Evolutionary conservation across 345 rosid species (phyloP).

Genomic region (Zanthoxylum bungeanum): DNA sequence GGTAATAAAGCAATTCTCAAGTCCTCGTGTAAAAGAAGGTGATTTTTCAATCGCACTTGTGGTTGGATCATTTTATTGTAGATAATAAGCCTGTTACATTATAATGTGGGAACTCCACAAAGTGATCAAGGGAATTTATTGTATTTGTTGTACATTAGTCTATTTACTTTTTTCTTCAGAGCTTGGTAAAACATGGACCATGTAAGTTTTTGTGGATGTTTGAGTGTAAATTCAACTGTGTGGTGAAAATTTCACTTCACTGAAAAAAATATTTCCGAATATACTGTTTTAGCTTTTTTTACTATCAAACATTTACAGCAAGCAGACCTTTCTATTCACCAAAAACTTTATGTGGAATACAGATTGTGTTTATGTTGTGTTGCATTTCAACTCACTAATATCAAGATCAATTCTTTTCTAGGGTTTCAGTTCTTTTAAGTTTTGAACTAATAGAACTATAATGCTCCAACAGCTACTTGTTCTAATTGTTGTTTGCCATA

Average conservation of each 20-base stretch:
- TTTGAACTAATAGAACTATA: background rate
- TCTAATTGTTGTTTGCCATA: background rate
- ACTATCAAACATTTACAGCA: background rate
- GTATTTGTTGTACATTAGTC: too few relatives aligned
- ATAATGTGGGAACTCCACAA: background rate
- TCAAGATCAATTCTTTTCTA: background rate
- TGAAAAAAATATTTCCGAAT: background rate
- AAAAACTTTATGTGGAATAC: too few relatives aligned
- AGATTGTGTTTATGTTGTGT: background rate
- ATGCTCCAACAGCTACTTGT: background rate
- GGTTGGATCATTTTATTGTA: background rate
- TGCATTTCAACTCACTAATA: background rate
- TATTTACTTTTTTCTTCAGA: background rate
- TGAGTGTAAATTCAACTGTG: background rate
- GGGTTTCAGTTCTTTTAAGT: background rate
- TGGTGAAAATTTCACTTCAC: background rate
- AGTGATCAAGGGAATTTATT: background rate
- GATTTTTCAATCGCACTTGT: background rate
- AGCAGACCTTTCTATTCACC: too few relatives aligned
- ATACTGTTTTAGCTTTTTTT: background rate
- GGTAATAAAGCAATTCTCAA: constrained; percentile 38
- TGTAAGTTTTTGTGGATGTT: too few relatives aligned
- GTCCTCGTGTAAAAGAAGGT: background rate
- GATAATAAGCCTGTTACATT: background rate
- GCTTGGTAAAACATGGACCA: background rate